Evolutionary conservation across 805 yeast species (phyloP).

Genomic region (Metschnikowia santaceciliae): DNA sequence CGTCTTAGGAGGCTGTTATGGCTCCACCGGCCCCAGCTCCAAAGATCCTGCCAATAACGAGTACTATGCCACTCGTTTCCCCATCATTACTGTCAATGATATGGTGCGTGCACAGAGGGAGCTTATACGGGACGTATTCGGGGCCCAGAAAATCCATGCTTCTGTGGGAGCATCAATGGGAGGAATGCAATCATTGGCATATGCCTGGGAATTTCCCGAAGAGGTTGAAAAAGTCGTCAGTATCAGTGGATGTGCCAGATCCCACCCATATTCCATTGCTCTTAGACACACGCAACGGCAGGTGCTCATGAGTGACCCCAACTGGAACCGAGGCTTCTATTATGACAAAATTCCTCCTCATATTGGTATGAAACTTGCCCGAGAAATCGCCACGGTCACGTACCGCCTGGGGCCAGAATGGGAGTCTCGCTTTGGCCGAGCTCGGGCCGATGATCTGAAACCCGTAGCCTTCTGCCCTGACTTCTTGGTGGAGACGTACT

Average conservation of each 20-base stretch:
- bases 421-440: conserved; percentile 89
- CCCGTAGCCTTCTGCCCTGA: conserved; percentile 92
- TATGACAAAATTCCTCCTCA: conserved; percentile 84
- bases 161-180: conserved; percentile 93
- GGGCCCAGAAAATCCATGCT: conserved; percentile 64
- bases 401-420: conserved; percentile 96
- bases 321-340: conserved; percentile 89
- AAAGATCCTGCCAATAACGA: conserved; percentile 62
- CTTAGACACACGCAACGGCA: conserved; percentile 91
- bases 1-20: conserved; percentile 92
- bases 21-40: conserved; percentile 90
- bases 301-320: conserved; percentile 89
- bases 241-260: conserved; percentile 90
- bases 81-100: conserved; percentile 79
- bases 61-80: conserved; percentile 82
- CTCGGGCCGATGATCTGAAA: conserved; percentile 71
- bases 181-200: conserved; percentile 96
- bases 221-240: conserved; percentile 68
- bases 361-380: conserved; percentile 88
- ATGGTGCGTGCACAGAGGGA: conserved; percentile 88
- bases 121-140: conserved; percentile 58
- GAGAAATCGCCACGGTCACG: conserved; percentile 92
- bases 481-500: conserved; percentile 84
- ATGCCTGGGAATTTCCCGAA: conserved; percentile 77
- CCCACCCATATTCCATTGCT: conserved; percentile 92